Evolutionary conservation across 2,329 filamentous ascomycete genomes (phyloP), one percentile per base, ranked within the genome.

Genomic region (Xylaria sp.): DNA sequence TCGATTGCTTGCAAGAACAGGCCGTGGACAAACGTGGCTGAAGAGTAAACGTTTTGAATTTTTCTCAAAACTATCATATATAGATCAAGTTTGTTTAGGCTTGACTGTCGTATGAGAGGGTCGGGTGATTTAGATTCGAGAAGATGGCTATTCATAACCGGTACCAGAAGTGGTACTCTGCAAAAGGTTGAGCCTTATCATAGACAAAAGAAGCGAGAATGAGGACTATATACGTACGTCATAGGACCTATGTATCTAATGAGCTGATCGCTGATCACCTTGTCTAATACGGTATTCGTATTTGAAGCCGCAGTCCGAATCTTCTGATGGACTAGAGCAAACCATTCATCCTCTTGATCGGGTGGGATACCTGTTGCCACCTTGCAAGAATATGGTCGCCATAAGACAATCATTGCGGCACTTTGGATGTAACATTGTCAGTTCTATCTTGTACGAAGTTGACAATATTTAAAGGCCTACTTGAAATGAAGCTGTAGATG

Each of bases 51-150:
- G n/a, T 68, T 56, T 25, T 68, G 66, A 10, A 68, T 50, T 36
- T 61, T 68, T 30, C 48, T 52, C n/a, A 68, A 32, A 4, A 68
- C 66, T 36, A 68, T 68, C 66, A 68, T 68, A 18, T 61, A 68
- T 10, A 68, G 60, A 20, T 68, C 66, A 18, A 68, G 61, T 30
- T 68, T 68, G 20, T 68, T 60, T n/a, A 68, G 61, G 36, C 66
- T 68, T 23, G 66, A 68, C 18, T 68, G 61, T 43, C 66, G 50
- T 65, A 68, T 68, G 30, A 68, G 66, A n/a, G 66, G 66, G 20
- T 68, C 66, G 5, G 56, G 15, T 15, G 66, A 68, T 32, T 68
- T 68, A 2, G 66, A 68, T 48, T 68, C 66, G 20, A 68, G 50
- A 34, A 68, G 66, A 57, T 68, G 66, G 9, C 66, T 68, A 32